Conservation (phyloP, 78 protist genomes). For the Mastigamoeba balamuthi region DNA sequence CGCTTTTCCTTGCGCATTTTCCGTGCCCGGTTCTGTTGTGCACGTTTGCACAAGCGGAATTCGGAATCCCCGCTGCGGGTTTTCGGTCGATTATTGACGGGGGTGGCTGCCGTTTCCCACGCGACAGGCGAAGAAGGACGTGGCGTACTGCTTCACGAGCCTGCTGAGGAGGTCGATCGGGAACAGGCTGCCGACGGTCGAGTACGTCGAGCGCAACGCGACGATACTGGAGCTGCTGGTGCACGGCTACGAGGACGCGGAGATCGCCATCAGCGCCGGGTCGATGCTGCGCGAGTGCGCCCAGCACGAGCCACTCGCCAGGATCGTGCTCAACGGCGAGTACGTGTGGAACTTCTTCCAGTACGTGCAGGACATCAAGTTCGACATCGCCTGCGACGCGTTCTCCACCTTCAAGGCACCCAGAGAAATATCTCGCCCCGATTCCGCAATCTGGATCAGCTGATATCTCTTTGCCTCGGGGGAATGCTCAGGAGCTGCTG, state of each 20-base stretch:
- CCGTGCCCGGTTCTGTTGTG: neutral
- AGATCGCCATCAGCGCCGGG: slow-evolving; percentile 72
- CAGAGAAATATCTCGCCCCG: neutral
- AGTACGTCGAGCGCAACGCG: slow-evolving; percentile 43
- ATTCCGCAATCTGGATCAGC: neutral
- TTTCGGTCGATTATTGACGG: too few relatives aligned
- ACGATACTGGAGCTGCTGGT: slow-evolving; percentile 43
- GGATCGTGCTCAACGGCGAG: slow-evolving; percentile 16
- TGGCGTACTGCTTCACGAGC: slow-evolving; percentile 62
- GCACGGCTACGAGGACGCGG: slow-evolving; percentile 41
- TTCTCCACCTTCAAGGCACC: slow-evolving; percentile 73
- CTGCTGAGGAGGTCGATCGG: slow-evolving; percentile 50
- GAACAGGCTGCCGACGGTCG: slow-evolving; percentile 62
- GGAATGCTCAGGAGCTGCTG: slow-evolving; percentile 44
- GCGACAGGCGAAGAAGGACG: slow-evolving; percentile 74
- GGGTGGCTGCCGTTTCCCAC: too few relatives aligned
- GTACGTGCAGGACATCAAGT: slow-evolving; percentile 60
- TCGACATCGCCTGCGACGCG: slow-evolving; percentile 90
- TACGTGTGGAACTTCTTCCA: slow-evolving; percentile 53
- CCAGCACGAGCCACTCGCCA: slow-evolving; percentile 57
- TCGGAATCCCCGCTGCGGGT: too few relatives aligned
- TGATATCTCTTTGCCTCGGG: too few relatives aligned
- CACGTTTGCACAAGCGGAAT: too few relatives aligned
- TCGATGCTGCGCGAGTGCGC: slow-evolving; percentile 79
- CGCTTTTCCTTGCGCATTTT: neutral